Conservation (phyloP, 2,329 filamentous ascomycete species). For the Curvularia verruculosa region DNA sequence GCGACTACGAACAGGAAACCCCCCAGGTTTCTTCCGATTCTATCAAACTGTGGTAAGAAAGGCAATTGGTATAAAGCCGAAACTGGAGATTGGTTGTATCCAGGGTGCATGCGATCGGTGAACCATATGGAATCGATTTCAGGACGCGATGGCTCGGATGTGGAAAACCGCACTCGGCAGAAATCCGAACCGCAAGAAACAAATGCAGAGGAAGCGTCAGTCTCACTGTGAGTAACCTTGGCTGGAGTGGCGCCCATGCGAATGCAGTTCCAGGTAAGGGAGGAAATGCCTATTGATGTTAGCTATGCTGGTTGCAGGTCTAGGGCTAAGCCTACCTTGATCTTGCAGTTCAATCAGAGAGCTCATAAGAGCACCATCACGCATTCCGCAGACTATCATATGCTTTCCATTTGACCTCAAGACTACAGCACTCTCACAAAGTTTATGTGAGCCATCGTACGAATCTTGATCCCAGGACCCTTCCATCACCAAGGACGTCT, state of each 20-base stretch:
- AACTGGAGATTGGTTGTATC: constrained; percentile 39
- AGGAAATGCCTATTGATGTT: constrained; percentile 7
- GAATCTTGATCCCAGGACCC: constrained; percentile 13
- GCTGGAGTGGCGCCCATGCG: constrained; percentile 41
- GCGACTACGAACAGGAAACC: constrained; percentile 57
- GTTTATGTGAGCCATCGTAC: constrained; percentile 14
- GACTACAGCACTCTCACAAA: constrained; percentile 42
- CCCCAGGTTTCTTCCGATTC: constrained; percentile 48
- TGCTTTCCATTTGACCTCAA: constrained; percentile 16
- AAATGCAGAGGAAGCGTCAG: constrained; percentile 39
- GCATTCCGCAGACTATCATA: constrained; percentile 45
- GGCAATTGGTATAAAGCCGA: constrained; percentile 44
- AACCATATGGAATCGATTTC: constrained; percentile 49
- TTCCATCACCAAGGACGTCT: constrained; percentile 18
- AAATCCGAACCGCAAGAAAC: constrained; percentile 49
- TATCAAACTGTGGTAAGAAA: constrained; percentile 31
- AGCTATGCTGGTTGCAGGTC: neutral
- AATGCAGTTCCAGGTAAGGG: constrained; percentile 14
- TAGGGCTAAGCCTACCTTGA: constrained; percentile 13
- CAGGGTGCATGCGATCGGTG: constrained; percentile 34
- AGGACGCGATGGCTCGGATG: constrained; percentile 11
- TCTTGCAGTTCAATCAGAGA: constrained; percentile 7
- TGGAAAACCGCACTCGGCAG: constrained; percentile 39
- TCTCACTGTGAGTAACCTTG: constrained; percentile 30
- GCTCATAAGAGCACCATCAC: constrained; percentile 42